These are phyloP conservation scores for Colletotrichum liaoningense DNA, from an alignment of 2,329 filamentous ascomycete species.

Conservation along the genomic window DNA sequence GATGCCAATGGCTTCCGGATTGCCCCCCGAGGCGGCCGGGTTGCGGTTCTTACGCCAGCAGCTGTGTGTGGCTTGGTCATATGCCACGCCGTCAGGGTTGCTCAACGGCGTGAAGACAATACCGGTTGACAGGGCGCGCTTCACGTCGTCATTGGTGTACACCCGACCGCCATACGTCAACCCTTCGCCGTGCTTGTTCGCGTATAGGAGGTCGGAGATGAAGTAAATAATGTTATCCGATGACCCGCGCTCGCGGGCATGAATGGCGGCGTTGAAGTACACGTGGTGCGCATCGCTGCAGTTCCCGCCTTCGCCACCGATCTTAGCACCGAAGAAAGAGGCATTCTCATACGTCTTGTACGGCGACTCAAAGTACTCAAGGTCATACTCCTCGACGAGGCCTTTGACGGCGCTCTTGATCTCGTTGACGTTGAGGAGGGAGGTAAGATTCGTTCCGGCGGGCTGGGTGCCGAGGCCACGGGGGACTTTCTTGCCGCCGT, in stretches of 20 bases:
- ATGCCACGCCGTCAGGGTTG: conserved; percentile 66
- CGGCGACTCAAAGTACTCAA: conserved; percentile 55
- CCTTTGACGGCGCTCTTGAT: conserved; percentile 56
- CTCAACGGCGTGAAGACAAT: conserved; percentile 62
- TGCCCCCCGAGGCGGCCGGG: conserved; percentile 47
- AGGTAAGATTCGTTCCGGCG: conserved; percentile 45
- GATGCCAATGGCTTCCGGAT: conserved; percentile 52
- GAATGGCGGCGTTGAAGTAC: conserved; percentile 65
- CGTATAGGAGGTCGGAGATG: conserved; percentile 66
- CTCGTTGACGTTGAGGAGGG: conserved; percentile 59
- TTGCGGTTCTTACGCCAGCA: conserved; percentile 71
- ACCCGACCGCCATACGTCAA: conserved; percentile 62
- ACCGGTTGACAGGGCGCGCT: conserved; percentile 61
- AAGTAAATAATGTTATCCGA: conserved; percentile 69
- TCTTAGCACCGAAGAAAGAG: conserved; percentile 51
- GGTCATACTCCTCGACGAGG: conserved; percentile 52
- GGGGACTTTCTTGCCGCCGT: conserved; percentile 50
- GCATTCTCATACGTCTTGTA: conserved; percentile 56
- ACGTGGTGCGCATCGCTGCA: conserved; percentile 54
- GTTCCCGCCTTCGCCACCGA: conserved; percentile 49
- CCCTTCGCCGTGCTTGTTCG: conserved; percentile 60
- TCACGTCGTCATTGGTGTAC: conserved; percentile 64
- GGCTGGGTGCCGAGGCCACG: conserved; percentile 51
- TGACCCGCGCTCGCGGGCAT: conserved; percentile 69
- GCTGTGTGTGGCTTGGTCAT: conserved; percentile 61